These are phyloP conservation scores for Kodamaea neixiangensis DNA, from an alignment of 805 yeast species.

Conservation along the genomic window DNA sequence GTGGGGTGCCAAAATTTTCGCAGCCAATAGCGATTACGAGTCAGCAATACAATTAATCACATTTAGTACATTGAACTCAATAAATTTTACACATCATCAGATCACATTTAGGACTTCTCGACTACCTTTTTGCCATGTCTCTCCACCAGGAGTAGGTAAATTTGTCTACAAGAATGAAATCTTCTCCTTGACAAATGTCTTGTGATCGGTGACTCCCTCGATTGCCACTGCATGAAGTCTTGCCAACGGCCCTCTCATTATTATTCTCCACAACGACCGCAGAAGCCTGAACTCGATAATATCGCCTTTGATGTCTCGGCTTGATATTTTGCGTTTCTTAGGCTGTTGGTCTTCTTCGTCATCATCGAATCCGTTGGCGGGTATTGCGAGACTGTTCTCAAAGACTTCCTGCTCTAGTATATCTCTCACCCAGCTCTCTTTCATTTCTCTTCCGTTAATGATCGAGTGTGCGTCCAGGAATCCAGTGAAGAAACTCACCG, in stretches of 20 bases:
- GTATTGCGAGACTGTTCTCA: background rate
- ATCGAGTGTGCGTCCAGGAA: conserved; percentile 29
- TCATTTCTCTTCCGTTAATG: conserved; percentile 39
- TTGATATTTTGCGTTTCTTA: conserved; percentile 15
- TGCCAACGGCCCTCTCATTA: conserved; percentile 23
- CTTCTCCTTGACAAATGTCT: conserved; percentile 16
- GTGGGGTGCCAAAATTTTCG: background rate
- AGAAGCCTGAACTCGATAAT: conserved; percentile 45
- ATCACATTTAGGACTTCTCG: no score
- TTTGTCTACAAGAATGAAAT: conserved; percentile 19
- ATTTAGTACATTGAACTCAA: no score
- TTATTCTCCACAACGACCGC: conserved; percentile 46
- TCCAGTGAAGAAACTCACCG: conserved; percentile 24
- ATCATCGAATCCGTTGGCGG: background rate
- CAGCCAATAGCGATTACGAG: background rate
- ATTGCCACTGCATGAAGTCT: conserved; percentile 32
- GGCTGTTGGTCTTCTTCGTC: conserved; percentile 12
- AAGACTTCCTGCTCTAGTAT: conserved; percentile 19
- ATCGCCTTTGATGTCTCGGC: conserved; percentile 27
- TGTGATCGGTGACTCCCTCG: conserved; percentile 31
- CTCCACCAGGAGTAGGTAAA: background rate
- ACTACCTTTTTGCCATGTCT: background rate
- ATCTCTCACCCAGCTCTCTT: conserved; percentile 34
- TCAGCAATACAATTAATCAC: no score
- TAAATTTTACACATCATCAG: no score